Base-by-base conservation (phyloP, 345 rosid genomes). In the Boechera divaricarpa region DNA sequence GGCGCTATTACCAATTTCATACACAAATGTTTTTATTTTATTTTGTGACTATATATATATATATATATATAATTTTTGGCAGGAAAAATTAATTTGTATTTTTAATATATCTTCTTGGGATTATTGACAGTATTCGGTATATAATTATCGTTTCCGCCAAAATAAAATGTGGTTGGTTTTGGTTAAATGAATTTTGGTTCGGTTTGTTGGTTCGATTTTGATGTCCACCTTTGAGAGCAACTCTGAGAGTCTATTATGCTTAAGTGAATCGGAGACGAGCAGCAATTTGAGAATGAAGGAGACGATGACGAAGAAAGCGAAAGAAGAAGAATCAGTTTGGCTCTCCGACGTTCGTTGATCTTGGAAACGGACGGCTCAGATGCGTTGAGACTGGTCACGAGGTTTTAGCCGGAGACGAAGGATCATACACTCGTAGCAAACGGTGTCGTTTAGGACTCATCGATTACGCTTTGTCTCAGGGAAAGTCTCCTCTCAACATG, bases 311-410 rank as follows among this genome's bases (percentile, higher is more conserved):
- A 26, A 26, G 68, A 79, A 77, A 21, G 21, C 21, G 21, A 21
- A 21, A 72, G 92, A 83, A 87, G 92, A 77, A 7, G 64, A 67
- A 87, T 67, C 75, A 90, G 77, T 73, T 92, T 67, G 97, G 91
- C 1, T 65, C 83, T 12, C 97, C 94, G 10, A 89, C 77, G 38
- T 90, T 88, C 80, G 63, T 76, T 2, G 82, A 82, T 82, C 79
- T 92, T 39, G 82, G 84, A 41, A 92, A 89, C 70, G 96, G 97
- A 41, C 87, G 93, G 67, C 76, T 92, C 75, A 85, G 85, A 82
- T 94, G 98, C 81, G 84, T 84, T 0, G 94, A 92, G 92, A 94
- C 97, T 0, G 97, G 96, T 28, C 97, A 92, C 82, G 94, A 92
- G 78, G 48, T 88, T 86, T 63, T 92, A 3, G 66, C 76, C 39